These are phyloP conservation scores for Eragrostis tef DNA, from an alignment of 202 grass and related monocot genomes.

Conservation along the genomic window DNA sequence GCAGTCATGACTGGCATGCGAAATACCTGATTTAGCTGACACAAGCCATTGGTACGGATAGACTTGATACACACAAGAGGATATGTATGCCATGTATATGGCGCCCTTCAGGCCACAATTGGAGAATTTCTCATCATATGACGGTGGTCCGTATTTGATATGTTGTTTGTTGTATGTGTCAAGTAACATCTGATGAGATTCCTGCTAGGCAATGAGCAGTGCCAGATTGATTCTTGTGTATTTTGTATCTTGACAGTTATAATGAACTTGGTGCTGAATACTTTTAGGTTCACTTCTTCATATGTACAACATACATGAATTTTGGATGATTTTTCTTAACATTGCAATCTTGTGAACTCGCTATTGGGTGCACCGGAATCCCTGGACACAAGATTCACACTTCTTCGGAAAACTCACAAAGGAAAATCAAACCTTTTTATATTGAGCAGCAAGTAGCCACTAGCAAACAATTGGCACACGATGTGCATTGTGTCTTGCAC, in stretches of 20 bases:
- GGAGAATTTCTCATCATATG: constrained; percentile 37
- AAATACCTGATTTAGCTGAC: not conserved
- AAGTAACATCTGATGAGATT: constrained; percentile 4
- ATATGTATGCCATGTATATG: constrained; percentile 30
- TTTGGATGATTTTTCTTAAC: too few species aligned
- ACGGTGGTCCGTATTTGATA: constrained; percentile 20
- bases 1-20: not conserved
- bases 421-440: not conserved
- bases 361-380: too few species aligned
- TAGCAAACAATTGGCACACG: not conserved
- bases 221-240: too few species aligned
- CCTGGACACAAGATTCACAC: too few species aligned
- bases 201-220: too few species aligned
- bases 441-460: not conserved
- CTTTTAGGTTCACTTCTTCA: too few species aligned
- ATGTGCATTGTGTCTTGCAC: constrained; percentile 5
- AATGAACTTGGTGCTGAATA: too few species aligned
- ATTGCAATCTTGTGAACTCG: too few species aligned
- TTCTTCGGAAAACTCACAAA: constrained; percentile 2
- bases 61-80: constrained; percentile 4
- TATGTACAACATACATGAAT: too few species aligned
- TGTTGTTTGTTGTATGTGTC: constrained; percentile 9
- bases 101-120: not conserved
- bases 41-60: constrained; percentile 36
- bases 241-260: too few species aligned